phyloP scores from a whole-genome alignment of 129 eudicot genomes.

The Scalesia atractyloides region DNA sequence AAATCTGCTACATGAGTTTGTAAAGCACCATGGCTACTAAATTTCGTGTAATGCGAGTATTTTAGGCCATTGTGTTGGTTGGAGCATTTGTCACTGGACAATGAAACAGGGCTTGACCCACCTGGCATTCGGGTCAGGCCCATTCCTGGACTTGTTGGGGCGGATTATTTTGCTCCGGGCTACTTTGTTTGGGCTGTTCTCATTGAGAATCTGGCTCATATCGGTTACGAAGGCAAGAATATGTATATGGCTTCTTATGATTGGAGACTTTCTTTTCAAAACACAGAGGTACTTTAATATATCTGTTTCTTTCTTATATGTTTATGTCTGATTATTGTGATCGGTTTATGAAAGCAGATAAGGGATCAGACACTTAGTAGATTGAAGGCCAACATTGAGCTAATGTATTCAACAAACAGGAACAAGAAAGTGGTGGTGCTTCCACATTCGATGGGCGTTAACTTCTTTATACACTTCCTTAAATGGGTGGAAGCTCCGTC shows the following conservation, averaged over 20 bases:
- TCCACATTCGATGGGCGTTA: constrained; percentile 94
- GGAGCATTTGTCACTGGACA: constrained; percentile 90
- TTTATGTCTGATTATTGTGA: neutral
- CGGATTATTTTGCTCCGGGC: constrained; percentile 94
- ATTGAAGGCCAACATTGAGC: constrained; percentile 84
- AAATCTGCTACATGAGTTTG: too few relatives aligned
- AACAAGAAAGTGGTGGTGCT: constrained; percentile 93
- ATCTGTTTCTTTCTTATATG: neutral
- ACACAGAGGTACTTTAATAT: constrained; percentile 63
- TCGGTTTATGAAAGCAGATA: constrained; percentile 38
- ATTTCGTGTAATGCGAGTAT: constrained; percentile 16
- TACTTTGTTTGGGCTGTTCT: constrained; percentile 93
- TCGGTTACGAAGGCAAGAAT: constrained; percentile 85
- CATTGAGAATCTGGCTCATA: constrained; percentile 75
- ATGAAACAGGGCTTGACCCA: constrained; percentile 94
- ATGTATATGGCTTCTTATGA: constrained; percentile 93
- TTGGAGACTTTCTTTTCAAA: constrained; percentile 94
- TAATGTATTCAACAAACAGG: constrained; percentile 77
- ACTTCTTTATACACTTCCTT: constrained; percentile 80
- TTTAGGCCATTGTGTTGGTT: constrained; percentile 93
- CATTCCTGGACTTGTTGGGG: constrained; percentile 87
- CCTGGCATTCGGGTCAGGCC: constrained; percentile 96
- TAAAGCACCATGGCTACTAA: too few relatives aligned
- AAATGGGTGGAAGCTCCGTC: constrained; percentile 87
- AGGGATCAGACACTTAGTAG: constrained; percentile 87